Evolutionary conservation across 192 early-diverging fungal species (phyloP).

Genomic region (Umbelopsis ramanniana): DNA sequence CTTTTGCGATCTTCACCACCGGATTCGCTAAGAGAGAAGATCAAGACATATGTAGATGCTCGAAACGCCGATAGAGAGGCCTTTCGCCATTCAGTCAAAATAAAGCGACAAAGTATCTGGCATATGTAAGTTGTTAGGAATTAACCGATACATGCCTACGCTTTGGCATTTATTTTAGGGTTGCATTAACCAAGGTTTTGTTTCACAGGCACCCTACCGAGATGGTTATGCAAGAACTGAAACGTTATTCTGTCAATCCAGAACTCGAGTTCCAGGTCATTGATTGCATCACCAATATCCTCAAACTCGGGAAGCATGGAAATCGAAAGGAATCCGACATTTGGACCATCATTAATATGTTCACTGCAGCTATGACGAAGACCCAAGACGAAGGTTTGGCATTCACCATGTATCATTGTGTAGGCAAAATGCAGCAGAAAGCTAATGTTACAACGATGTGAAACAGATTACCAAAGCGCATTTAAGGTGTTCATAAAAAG

Average conservation of each 20-base stretch:
- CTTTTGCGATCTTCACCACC: slow-evolving; percentile 33
- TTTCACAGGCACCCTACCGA: slow-evolving; percentile 32
- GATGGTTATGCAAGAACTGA: slow-evolving; percentile 33
- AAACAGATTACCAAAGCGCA: slow-evolving; percentile 19
- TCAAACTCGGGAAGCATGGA: slow-evolving; percentile 17
- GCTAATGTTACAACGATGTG: background rate
- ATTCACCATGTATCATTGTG: background rate
- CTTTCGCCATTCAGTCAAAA: slow-evolving; percentile 43
- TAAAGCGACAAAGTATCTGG: slow-evolving; percentile 37
- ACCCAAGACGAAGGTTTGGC: background rate
- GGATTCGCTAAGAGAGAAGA: slow-evolving; percentile 47
- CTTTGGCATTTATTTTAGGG: too few relatives aligned
- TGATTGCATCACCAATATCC: slow-evolving; percentile 31
- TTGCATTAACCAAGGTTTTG: background rate
- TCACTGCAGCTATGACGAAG: slow-evolving; percentile 14
- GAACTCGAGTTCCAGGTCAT: slow-evolving; percentile 40
- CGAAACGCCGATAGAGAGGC: slow-evolving; percentile 48
- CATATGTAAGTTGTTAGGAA: slow-evolving; percentile 28
- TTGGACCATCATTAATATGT: slow-evolving; percentile 54
- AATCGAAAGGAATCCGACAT: slow-evolving; percentile 41
- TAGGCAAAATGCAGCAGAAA: background rate
- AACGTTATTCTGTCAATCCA: slow-evolving; percentile 25
- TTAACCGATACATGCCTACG: background rate
- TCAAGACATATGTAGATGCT: slow-evolving; percentile 47
- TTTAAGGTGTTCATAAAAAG: slow-evolving; percentile 31